Percentiles rank a stretch among this genome's conserved stretches.
These are phyloP conservation scores for Cyberlindnera xylosilytica DNA, from an alignment of 805 yeast genomes.

Conservation along the genomic window DNA sequence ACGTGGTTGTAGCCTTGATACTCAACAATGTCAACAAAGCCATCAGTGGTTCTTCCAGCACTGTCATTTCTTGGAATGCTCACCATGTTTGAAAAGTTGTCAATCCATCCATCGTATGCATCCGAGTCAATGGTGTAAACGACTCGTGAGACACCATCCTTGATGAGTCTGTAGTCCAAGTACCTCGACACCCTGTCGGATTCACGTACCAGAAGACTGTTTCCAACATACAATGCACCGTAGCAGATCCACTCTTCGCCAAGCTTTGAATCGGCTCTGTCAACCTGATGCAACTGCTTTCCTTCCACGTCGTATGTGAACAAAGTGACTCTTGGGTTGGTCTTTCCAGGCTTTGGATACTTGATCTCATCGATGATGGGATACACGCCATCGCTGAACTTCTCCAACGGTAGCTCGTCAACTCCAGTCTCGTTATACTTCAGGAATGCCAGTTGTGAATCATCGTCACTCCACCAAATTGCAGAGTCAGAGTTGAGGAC, in stretches of 20 bases:
- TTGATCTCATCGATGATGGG: constrained; percentile 46
- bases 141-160: constrained; percentile 33
- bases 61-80: constrained; percentile 36
- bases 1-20: constrained; percentile 57
- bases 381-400: constrained; percentile 44
- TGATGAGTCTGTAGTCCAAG: constrained; percentile 44
- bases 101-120: constrained; percentile 56
- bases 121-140: constrained; percentile 43
- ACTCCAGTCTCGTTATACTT: constrained; percentile 60
- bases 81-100: constrained; percentile 40
- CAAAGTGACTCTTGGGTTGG: constrained; percentile 54
- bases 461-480: constrained; percentile 74
- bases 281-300: constrained; percentile 13
- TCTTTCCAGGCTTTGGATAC: constrained; percentile 73
- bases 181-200: constrained; percentile 60
- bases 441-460: constrained; percentile 51
- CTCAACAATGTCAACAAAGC: constrained; percentile 63
- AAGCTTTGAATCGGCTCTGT: constrained; percentile 27
- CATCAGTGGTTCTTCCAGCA: constrained; percentile 34
- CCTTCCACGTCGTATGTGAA: constrained; percentile 38
- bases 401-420: constrained; percentile 47
- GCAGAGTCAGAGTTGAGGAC: constrained; percentile 56
- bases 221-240: constrained; percentile 57
- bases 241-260: constrained; percentile 55
- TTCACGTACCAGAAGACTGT: constrained; percentile 51